A percentile compares a stretch with the other conserved stretches of the same genome.
Conservation (phyloP, 164 flowering plant species). For the Houttuynia cordata region DNA sequence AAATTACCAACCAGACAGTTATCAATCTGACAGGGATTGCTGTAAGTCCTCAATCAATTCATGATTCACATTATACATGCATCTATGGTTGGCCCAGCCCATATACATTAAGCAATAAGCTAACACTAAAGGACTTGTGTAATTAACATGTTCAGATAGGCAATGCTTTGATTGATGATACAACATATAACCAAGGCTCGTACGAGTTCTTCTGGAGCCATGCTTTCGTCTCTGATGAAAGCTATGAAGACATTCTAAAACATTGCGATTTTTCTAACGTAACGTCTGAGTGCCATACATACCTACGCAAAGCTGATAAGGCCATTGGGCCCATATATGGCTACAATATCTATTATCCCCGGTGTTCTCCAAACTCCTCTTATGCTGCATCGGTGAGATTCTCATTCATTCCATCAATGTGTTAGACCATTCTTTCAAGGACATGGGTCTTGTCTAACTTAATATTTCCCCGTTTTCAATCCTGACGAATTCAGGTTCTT, state of each 20-base stretch:
- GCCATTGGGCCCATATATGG: neutral
- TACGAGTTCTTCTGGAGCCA: conserved; percentile 5
- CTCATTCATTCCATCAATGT: too few species aligned
- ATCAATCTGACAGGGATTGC: conserved; percentile 28
- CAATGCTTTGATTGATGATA: neutral
- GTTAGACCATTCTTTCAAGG: too few species aligned
- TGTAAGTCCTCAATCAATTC: neutral
- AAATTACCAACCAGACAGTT: conserved; percentile 12
- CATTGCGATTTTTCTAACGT: neutral
- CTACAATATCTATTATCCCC: conserved; percentile 4
- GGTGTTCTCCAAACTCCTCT: neutral
- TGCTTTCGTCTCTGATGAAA: conserved; percentile 1
- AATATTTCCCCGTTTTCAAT: conserved; percentile 15
- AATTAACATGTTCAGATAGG: neutral
- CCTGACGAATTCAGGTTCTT: neutral
- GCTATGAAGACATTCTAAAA: neutral
- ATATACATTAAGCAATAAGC: neutral
- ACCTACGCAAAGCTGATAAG: neutral
- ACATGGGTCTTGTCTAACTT: neutral
- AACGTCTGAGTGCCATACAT: neutral
- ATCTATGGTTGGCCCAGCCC: too few species aligned
- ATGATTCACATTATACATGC: neutral
- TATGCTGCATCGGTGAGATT: too few species aligned
- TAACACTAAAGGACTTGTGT: neutral
- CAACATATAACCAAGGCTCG: neutral